Conservation (phyloP, 2,329 filamentous ascomycete genomes). For the Penicillium vulpinum region DNA sequence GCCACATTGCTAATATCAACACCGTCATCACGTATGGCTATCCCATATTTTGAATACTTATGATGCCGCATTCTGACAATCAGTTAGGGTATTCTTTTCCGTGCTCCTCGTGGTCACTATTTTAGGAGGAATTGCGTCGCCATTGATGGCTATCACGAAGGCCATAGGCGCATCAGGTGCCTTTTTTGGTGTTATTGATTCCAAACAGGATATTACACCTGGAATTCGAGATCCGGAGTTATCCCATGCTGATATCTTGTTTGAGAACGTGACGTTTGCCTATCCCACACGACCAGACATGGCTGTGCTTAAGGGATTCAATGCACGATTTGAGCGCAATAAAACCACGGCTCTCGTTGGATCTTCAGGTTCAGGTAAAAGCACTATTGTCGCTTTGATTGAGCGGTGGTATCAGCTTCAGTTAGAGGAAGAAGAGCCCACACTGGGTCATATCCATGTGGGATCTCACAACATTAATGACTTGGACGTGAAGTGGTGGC, state of each 20-base stretch:
- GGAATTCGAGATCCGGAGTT: conserved; percentile 34
- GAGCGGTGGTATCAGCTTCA: conserved; percentile 46
- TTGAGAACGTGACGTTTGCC: neutral
- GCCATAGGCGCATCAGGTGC: conserved; percentile 32
- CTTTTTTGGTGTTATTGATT: conserved; percentile 38
- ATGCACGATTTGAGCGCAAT: conserved; percentile 34
- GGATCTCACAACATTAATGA: conserved; percentile 55
- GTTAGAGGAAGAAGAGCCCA: conserved; percentile 5
- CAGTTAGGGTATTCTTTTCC: conserved; percentile 38
- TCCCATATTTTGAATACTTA: too few relatives aligned
- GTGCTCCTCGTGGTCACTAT: conserved; percentile 30
- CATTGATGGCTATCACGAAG: conserved; percentile 39
- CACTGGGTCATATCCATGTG: conserved; percentile 53
- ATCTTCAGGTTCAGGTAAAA: conserved; percentile 49
- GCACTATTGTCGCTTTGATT: conserved; percentile 46
- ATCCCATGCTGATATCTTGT: neutral
- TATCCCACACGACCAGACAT: conserved; percentile 1
- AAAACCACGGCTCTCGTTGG: conserved; percentile 49
- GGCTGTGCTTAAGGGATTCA: conserved; percentile 33
- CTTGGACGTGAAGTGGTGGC: conserved; percentile 63
- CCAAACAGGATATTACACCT: conserved; percentile 6
- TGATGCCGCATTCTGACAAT: neutral
- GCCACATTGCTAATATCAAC: conserved; percentile 36
- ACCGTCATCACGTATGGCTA: conserved; percentile 38
- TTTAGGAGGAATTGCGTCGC: conserved; percentile 31